A percentile compares a stretch with the other conserved stretches of the same genome.
phyloP scores from a whole-genome alignment of 1,139 yeast genomes.

The Sugiyamaella neomexicana region DNA sequence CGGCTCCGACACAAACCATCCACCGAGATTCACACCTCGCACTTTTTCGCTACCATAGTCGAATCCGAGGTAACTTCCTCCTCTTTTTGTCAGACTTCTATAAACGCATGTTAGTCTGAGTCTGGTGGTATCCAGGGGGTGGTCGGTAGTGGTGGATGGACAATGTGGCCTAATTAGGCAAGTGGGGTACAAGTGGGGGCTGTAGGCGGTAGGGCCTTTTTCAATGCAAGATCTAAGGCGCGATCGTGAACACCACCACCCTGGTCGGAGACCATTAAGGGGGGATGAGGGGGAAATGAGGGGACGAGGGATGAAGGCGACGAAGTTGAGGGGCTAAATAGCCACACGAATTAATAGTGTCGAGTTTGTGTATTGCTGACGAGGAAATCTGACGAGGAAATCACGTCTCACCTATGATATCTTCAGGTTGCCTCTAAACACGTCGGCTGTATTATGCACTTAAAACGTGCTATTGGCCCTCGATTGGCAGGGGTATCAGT shows the following conservation, averaged over 20 bases:
- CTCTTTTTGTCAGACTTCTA: slow-evolving; percentile 7
- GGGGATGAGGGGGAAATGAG: too few relatives aligned
- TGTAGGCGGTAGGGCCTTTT: too few relatives aligned
- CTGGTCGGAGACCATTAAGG: too few relatives aligned
- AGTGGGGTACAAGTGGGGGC: not conserved
- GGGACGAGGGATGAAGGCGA: not conserved
- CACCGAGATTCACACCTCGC: slow-evolving; percentile 84
- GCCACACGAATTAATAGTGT: not conserved
- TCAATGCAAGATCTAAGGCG: too few relatives aligned
- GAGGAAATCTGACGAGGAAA: too few relatives aligned
- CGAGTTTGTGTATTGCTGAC: not conserved
- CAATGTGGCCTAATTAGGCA: not conserved
- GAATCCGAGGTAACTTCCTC: slow-evolving; percentile 29
- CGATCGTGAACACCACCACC: too few relatives aligned
- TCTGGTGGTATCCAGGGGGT: slow-evolving; percentile 2
- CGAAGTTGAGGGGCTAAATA: not conserved
- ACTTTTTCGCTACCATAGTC: slow-evolving; percentile 56
- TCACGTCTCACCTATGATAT: too few relatives aligned
- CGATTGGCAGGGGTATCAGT: too few relatives aligned
- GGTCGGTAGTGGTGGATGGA: not conserved
- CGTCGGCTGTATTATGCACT: too few relatives aligned
- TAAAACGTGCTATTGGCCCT: too few relatives aligned
- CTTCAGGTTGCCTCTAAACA: too few relatives aligned
- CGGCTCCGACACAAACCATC: slow-evolving; percentile 86
- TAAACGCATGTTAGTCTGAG: not conserved